These are phyloP conservation scores for Fusarium dlaminii DNA, from an alignment of 2,329 filamentous ascomycete species.

Conservation along the genomic window DNA sequence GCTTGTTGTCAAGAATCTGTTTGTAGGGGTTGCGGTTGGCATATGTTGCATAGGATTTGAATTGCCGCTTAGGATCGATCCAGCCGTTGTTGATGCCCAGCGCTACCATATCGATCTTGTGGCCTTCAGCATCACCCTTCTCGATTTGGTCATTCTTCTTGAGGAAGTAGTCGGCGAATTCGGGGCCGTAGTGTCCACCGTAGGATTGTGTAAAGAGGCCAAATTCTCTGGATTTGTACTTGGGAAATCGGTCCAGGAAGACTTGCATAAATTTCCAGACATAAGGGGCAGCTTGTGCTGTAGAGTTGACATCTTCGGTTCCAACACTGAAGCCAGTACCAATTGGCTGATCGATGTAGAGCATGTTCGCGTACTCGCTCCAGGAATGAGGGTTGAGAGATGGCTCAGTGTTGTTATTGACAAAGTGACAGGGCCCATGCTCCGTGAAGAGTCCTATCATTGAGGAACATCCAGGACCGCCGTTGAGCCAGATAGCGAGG, in stretches of 20 bases:
- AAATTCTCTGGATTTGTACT: conserved; percentile 67
- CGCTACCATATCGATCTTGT: conserved; percentile 59
- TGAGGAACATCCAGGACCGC: conserved; percentile 48
- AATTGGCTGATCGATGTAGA: conserved; percentile 74
- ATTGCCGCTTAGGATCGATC: conserved; percentile 56
- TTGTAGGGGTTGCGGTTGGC: conserved; percentile 48
- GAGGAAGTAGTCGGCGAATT: conserved; percentile 64
- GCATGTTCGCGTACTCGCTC: conserved; percentile 72
- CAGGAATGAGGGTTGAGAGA: conserved; percentile 68
- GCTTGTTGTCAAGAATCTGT: conserved; percentile 39
- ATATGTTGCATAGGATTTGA: conserved; percentile 47
- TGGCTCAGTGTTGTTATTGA: conserved; percentile 42
- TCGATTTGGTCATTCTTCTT: conserved; percentile 64
- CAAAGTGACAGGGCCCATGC: conserved; percentile 83
- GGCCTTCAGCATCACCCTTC: conserved; percentile 51
- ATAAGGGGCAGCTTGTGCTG: conserved; percentile 44
- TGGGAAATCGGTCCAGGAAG: conserved; percentile 71
- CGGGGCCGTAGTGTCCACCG: conserved; percentile 68
- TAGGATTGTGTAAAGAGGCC: conserved; percentile 65
- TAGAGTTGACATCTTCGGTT: conserved; percentile 42
- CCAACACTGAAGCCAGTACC: conserved; percentile 44
- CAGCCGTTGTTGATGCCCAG: conserved; percentile 67
- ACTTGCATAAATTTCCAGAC: conserved; percentile 68
- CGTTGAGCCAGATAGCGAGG: conserved; percentile 66
- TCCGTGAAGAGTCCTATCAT: conserved; percentile 63